Percentiles rank a stretch among this genome's conserved stretches.
phyloP scores from a whole-genome alignment of 345 rosid species.

The Ailanthus altissimus region DNA sequence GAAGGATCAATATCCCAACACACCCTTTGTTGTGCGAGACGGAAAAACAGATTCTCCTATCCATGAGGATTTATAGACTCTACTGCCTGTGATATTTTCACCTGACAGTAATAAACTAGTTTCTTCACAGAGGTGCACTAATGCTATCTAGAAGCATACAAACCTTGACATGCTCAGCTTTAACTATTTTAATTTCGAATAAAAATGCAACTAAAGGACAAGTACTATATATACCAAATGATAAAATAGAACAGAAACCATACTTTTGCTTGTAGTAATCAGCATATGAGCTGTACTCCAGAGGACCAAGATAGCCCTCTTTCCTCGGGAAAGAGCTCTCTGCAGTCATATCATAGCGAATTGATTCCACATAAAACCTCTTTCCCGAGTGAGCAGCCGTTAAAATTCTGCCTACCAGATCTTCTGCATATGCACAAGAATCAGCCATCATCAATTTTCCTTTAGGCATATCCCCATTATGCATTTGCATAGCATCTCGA shows the following conservation, averaged over 20 bases:
- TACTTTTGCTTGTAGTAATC: slow-evolving; percentile 98
- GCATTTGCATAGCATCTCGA: slow-evolving; percentile 50
- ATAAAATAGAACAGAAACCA: slow-evolving; percentile 18
- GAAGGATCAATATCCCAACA: slow-evolving; percentile 47
- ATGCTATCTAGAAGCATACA: slow-evolving; percentile 33
- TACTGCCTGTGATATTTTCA: slow-evolving; percentile 19
- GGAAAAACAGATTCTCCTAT: slow-evolving; percentile 52
- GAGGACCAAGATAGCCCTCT: slow-evolving; percentile 98
- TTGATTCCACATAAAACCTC: slow-evolving; percentile 93
- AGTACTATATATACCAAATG: background rate
- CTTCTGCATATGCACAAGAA: slow-evolving; percentile 50
- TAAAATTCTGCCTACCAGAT: slow-evolving; percentile 79
- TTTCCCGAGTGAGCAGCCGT: slow-evolving; percentile 99
- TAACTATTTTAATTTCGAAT: background rate
- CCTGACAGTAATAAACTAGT: slow-evolving; percentile 28
- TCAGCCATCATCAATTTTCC: slow-evolving; percentile 88
- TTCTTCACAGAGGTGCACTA: slow-evolving; percentile 37
- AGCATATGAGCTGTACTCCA: slow-evolving; percentile 90
- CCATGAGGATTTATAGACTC: slow-evolving; percentile 37
- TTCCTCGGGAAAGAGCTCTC: slow-evolving; percentile 96
- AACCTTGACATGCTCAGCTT: slow-evolving; percentile 20
- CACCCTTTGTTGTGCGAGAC: slow-evolving; percentile 51
- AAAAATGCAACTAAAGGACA: background rate
- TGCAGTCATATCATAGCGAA: slow-evolving; percentile 85
- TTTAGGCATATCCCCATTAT: slow-evolving; percentile 38